A percentile compares a stretch with the other conserved stretches of the same genome.
Conservation (phyloP, 2,329 filamentous ascomycete species). For the Sclerotinia nivalis region DNA sequence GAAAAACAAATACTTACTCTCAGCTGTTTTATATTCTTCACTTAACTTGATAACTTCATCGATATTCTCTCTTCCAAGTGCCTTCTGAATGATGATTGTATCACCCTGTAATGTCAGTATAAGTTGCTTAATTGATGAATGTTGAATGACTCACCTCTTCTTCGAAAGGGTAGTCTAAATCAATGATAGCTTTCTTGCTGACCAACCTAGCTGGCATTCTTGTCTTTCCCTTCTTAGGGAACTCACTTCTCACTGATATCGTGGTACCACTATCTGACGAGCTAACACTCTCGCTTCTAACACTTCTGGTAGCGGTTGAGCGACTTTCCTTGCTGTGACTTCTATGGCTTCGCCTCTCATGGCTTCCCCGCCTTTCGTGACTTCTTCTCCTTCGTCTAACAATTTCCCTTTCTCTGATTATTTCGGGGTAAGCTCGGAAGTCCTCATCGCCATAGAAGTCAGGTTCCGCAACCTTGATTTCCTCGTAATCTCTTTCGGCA, state of each 20-base stretch:
- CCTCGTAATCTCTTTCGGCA: conserved; percentile 61
- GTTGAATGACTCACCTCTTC: conserved; percentile 66
- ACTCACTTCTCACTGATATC: conserved; percentile 58
- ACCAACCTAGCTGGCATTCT: conserved; percentile 81
- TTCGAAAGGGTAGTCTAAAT: conserved; percentile 81
- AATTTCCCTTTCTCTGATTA: conserved; percentile 62
- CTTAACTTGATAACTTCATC: conserved; percentile 84
- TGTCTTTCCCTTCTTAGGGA: conserved; percentile 85
- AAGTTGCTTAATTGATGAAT: not conserved
- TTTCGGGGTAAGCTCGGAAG: conserved; percentile 61
- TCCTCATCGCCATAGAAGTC: conserved; percentile 72
- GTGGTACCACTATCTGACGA: conserved; percentile 47
- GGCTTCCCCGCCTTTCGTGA: conserved; percentile 37
- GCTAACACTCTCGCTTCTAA: conserved; percentile 45
- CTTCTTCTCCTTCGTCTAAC: conserved; percentile 47
- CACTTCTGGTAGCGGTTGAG: conserved; percentile 33
- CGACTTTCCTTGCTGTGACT: conserved; percentile 37
- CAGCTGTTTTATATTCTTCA: conserved; percentile 64
- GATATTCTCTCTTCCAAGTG: conserved; percentile 86
- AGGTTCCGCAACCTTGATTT: conserved; percentile 67
- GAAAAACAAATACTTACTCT: conserved; percentile 47
- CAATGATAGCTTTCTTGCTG: conserved; percentile 75
- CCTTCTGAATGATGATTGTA: conserved; percentile 78
- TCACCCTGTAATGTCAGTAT: conserved; percentile 62
- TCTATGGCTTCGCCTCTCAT: conserved; percentile 37